Evolutionary conservation across 148 eudicot species (phyloP), one percentile per base, ranked within the genome.

Genomic region (Silene conica): DNA sequence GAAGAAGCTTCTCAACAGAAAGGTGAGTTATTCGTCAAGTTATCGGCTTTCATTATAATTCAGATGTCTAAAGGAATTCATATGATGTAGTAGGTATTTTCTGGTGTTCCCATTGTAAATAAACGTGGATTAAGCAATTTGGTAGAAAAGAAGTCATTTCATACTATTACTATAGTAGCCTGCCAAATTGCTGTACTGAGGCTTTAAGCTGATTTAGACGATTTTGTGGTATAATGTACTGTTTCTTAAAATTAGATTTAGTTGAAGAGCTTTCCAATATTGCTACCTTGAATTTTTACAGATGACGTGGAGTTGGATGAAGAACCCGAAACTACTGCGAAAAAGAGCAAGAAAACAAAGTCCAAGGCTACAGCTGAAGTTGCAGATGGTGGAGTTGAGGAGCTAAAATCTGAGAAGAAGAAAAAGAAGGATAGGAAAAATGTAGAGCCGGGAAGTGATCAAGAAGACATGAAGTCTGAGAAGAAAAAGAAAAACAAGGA

Each of bases 281-380:
- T 50, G 28, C 70, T 54, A 6, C 10, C 25, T 22, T 69, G 72
- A 50, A 52, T 12, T 16, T 22, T 52, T 8, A 50, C 60, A 69
- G 80, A 86, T 61, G 91, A 83, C 34, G 87, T 91, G 91, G 93
- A 87, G 46, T 81, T 78, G 54, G 93, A 89, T 54, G 70, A 83
- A 25, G 41, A 79, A 41, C 75, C 81, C 23, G 91, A 80, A 11
- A 25, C 84, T 60, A 65, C 85, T 3, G 71, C 62, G 46, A 91
- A 89, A 80, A 91, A 89, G 84, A 89, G 91, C 87, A 89, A 86
- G 89, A 88, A 90, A 75, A 84, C 86, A 87, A 90, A 88, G 78
- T 82, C 87, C 2, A 86, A 85, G 82, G 79, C 85, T 6, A 28
- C 68, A 55, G 77, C 74, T 58, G 72, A 15, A 52, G 83, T 16